Conservation (phyloP, 1,139 yeast species). For the Candida gigantensis region DNA sequence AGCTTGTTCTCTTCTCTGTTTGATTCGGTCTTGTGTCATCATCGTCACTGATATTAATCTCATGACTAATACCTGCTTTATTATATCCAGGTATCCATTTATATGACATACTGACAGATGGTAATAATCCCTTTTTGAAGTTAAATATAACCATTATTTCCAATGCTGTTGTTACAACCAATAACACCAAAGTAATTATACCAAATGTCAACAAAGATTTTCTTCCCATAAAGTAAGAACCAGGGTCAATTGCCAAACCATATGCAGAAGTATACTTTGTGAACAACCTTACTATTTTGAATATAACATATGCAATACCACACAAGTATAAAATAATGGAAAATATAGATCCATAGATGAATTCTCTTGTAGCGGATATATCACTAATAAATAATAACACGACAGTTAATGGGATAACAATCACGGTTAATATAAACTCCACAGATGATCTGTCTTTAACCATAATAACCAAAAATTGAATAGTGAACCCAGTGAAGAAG, state of each 20-base stretch:
- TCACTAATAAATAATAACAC: constrained; percentile 40
- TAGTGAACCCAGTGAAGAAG: constrained; percentile 55
- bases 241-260: constrained; percentile 24
- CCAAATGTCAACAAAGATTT: constrained; percentile 52
- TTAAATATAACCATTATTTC: constrained; percentile 39
- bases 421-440: constrained; percentile 52
- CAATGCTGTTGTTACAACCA: constrained; percentile 37
- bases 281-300: constrained; percentile 50
- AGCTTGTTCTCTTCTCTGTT: background rate
- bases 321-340: constrained; percentile 37
- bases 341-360: constrained; percentile 25
- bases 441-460: constrained; percentile 37
- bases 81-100: constrained; percentile 17
- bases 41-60: constrained; percentile 10
- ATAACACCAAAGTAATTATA: constrained; percentile 42
- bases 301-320: constrained; percentile 52
- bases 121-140: constrained; percentile 43
- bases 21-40: background rate
- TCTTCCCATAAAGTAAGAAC: constrained; percentile 48
- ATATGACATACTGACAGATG: constrained; percentile 28
- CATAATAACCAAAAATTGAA: constrained; percentile 54
- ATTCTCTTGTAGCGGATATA: constrained; percentile 42
- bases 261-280: constrained; percentile 41
- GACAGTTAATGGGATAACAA: constrained; percentile 51
- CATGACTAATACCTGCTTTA: constrained; percentile 1